A percentile compares a stretch with the other conserved stretches of the same genome.
Evolutionary conservation across 139 green algal species (phyloP).

Genomic region (Asterochloris sp.): DNA sequence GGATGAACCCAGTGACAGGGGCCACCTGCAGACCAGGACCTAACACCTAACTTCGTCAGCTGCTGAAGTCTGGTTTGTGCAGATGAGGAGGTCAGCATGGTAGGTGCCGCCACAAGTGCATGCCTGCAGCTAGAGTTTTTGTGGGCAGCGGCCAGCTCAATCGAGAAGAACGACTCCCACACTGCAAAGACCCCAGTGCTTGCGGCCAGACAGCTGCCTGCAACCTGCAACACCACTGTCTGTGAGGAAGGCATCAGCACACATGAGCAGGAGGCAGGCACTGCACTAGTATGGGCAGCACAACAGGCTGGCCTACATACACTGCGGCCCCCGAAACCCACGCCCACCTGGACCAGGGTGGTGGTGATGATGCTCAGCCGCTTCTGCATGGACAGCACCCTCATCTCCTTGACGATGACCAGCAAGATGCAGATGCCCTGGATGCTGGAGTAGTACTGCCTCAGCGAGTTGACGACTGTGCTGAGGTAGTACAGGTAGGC

Average conservation of each 20-base stretch:
- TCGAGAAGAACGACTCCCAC: background rate
- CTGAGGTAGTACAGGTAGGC: background rate
- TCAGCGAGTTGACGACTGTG: background rate
- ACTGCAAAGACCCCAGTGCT: background rate
- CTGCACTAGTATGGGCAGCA: background rate
- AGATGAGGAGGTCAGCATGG: background rate
- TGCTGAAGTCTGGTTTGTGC: background rate
- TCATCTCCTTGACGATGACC: background rate
- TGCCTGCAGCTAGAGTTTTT: background rate
- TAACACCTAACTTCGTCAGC: too few species aligned
- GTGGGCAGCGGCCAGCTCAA: background rate
- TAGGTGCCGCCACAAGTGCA: background rate
- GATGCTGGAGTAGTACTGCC: conserved; percentile 2
- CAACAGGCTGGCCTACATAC: background rate
- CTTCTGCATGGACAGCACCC: conserved; percentile 14
- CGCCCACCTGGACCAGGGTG: background rate
- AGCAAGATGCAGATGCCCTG: conserved; percentile 16
- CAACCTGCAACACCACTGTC: background rate
- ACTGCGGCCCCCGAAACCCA: background rate
- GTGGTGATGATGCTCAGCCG: conserved; percentile 15
- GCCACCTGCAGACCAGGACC: background rate
- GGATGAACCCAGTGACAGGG: background rate
- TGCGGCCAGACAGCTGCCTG: background rate
- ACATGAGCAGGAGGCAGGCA: background rate
- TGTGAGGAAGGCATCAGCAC: too few species aligned